These are phyloP conservation scores for Linum trigynum DNA, from an alignment of 345 rosid genomes.

Conservation along the genomic window DNA sequence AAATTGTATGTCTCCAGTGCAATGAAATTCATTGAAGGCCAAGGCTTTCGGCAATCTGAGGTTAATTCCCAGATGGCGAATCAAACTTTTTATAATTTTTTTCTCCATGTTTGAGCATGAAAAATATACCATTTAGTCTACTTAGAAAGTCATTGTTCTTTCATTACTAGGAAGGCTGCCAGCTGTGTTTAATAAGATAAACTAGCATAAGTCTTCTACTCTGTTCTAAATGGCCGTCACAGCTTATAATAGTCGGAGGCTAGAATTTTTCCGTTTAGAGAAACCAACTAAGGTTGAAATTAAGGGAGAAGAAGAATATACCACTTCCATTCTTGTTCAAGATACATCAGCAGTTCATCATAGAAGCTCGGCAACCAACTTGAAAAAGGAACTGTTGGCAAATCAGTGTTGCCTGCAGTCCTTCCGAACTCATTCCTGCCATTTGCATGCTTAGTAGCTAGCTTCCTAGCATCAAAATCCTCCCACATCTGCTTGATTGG, in stretches of 20 bases:
- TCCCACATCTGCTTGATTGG: constrained; percentile 89
- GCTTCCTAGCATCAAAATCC: constrained; percentile 68
- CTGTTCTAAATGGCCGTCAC: neutral
- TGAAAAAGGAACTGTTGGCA: constrained; percentile 39
- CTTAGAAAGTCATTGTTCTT: too few species aligned
- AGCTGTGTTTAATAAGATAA: too few species aligned
- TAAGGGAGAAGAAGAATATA: constrained; percentile 20
- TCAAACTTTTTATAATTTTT: too few species aligned
- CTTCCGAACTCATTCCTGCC: constrained; percentile 54
- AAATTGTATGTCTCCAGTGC: too few species aligned
- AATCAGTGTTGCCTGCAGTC: constrained; percentile 39
- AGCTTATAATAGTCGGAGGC: too few species aligned
- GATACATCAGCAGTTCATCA: constrained; percentile 85
- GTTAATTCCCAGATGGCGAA: too few species aligned
- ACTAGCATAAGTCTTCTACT: too few species aligned
- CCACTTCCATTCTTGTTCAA: constrained; percentile 99
- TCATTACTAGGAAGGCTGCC: too few species aligned
- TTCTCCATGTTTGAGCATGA: too few species aligned
- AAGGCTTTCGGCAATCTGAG: too few species aligned
- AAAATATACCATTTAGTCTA: too few species aligned
- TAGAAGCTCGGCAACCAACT: constrained; percentile 96
- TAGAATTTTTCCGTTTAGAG: neutral
- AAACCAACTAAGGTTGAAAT: neutral
- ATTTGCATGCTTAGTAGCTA: constrained; percentile 43
- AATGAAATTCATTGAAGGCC: too few species aligned